Evolutionary conservation across 2,329 filamentous ascomycete genomes (phyloP).

Genomic region (Neonectria punicea): DNA sequence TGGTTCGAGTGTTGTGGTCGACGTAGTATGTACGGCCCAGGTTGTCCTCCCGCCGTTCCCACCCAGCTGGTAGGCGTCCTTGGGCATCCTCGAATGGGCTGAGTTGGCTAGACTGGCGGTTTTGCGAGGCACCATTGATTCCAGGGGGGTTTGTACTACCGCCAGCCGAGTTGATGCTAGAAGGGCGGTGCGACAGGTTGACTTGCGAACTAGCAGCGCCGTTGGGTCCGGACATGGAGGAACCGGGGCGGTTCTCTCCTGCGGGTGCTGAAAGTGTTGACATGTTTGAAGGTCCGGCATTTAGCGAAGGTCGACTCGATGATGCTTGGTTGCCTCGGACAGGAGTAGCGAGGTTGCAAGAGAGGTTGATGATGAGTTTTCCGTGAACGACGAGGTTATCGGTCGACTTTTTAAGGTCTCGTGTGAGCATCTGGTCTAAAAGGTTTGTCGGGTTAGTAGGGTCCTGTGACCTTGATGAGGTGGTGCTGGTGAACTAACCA

Average conservation of each 20-base stretch:
- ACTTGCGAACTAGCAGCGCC: slow-evolving; percentile 55
- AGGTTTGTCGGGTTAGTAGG: slow-evolving; percentile 34
- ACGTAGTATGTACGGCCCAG: slow-evolving; percentile 97
- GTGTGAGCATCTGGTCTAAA: slow-evolving; percentile 95
- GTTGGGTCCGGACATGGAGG: slow-evolving; percentile 63
- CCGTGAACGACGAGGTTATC: slow-evolving; percentile 98
- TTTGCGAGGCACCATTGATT: slow-evolving; percentile 46
- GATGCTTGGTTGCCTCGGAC: slow-evolving; percentile 63
- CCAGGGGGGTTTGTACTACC: slow-evolving; percentile 35
- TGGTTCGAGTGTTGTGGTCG: slow-evolving; percentile 96
- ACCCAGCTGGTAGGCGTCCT: slow-evolving; percentile 89
- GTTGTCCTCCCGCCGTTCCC: slow-evolving; percentile 96
- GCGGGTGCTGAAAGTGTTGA: slow-evolving; percentile 56
- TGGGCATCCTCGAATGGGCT: slow-evolving; percentile 98
- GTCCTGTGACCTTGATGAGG: slow-evolving; percentile 37
- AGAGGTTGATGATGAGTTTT: slow-evolving; percentile 96
- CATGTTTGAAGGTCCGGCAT: slow-evolving; percentile 56
- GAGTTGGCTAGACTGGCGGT: slow-evolving; percentile 60
- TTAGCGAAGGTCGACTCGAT: slow-evolving; percentile 58
- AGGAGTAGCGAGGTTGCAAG: slow-evolving; percentile 84
- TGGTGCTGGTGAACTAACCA: slow-evolving; percentile 68
- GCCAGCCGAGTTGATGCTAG: slow-evolving; percentile 56
- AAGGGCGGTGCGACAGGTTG: slow-evolving; percentile 58
- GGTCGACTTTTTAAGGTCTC: slow-evolving; percentile 96
- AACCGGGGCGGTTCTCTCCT: slow-evolving; percentile 61